A percentile compares a stretch with the other conserved stretches of the same genome.
Evolutionary conservation across 495 filamentous ascomycete species (phyloP).

Genomic region (Aspergillus steynii): DNA sequence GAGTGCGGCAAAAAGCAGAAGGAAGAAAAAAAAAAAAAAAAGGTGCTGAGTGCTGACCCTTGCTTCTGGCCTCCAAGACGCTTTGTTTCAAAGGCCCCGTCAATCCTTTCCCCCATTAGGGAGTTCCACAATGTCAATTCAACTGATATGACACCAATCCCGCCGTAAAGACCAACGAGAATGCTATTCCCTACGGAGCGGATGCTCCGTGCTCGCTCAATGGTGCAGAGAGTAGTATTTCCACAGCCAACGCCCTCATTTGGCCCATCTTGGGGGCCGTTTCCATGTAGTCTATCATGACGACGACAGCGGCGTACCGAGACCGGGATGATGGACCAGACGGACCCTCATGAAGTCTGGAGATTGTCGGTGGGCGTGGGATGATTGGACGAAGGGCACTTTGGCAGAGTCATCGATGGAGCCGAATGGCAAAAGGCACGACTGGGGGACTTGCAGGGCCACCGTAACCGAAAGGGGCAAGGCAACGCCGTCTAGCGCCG

Average conservation of each 20-base stretch:
- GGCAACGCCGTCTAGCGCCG: neutral
- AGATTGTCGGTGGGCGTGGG: constrained; percentile 1
- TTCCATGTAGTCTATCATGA: constrained; percentile 5
- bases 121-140: constrained; percentile 4
- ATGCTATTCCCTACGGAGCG: no score
- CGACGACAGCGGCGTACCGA: constrained; percentile 2
- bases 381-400: constrained; percentile 2
- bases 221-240: neutral
- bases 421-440: constrained; percentile 1
- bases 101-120: neutral
- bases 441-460: constrained; percentile 1
- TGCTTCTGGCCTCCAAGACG: neutral
- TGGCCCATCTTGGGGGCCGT: neutral
- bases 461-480: constrained; percentile 4
- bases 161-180: neutral
- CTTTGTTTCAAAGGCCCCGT: neutral
- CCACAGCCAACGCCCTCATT: neutral
- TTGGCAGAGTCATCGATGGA: constrained; percentile 5
- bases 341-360: constrained; percentile 4
- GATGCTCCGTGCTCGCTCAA: neutral
- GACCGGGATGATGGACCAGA: constrained; percentile 2
- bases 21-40: neutral
- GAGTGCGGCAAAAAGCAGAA: no score
- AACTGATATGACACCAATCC: neutral
- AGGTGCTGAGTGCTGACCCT: neutral